Conservation (phyloP, 495 filamentous ascomycete species). For the Ramalina intermedia region DNA sequence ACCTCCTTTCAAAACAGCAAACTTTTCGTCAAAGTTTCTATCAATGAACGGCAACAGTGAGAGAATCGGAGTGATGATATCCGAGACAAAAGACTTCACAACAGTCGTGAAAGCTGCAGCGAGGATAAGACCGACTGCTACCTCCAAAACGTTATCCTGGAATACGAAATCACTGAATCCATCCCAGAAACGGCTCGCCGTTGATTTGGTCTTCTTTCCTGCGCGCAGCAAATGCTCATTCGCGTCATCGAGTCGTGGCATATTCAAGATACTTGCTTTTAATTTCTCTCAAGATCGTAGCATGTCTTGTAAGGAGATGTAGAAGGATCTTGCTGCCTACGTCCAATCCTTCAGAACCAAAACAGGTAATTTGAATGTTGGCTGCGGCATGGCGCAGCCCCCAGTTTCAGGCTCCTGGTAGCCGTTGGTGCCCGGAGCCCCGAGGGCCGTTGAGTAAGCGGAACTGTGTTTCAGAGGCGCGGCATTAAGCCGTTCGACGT, state of each 20-base stretch:
- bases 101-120: constrained; percentile 59
- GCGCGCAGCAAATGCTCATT: constrained; percentile 10
- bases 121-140: constrained; percentile 61
- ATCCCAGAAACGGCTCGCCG: constrained; percentile 32
- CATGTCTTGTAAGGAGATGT: too few species aligned
- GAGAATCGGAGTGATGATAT: constrained; percentile 54
- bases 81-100: constrained; percentile 57
- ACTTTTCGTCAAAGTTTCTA: constrained; percentile 62
- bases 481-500: too few species aligned
- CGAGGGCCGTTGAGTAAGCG: too few species aligned
- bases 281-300: too few species aligned
- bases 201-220: constrained; percentile 26
- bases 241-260: constrained; percentile 12
- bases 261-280: neutral
- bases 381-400: too few species aligned
- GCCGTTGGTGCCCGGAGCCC: too few species aligned
- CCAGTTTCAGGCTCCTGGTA: too few species aligned
- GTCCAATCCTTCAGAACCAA: too few species aligned
- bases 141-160: constrained; percentile 60
- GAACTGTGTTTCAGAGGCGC: too few species aligned
- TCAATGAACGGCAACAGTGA: constrained; percentile 55
- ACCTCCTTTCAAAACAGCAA: constrained; percentile 47
- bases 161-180: constrained; percentile 60
- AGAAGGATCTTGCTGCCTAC: too few species aligned
- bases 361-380: too few species aligned